phyloP scores from a whole-genome alignment of 768 basidiomycete species.

The Antrodiella citrinella region DNA sequence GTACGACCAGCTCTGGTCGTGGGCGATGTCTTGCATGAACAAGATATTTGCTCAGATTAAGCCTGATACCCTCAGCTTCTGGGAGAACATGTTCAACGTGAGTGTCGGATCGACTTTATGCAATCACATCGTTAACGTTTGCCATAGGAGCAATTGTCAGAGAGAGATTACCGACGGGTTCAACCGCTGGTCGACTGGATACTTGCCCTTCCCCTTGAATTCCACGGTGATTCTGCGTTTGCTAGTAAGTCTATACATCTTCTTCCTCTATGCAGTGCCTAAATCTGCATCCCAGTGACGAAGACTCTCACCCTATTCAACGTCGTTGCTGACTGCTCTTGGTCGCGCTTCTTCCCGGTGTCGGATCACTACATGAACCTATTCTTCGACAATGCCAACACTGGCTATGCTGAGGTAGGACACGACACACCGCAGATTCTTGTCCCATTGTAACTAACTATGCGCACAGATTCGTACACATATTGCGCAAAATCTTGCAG shows the following conservation, averaged over 20 bases:
- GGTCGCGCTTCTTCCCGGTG: constrained; percentile 56
- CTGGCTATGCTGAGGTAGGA: constrained; percentile 81
- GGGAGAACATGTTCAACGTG: constrained; percentile 62
- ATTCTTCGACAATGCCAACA: constrained; percentile 69
- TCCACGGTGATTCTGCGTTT: constrained; percentile 81
- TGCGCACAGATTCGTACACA: constrained; percentile 51
- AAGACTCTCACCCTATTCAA: constrained; percentile 65
- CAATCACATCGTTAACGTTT: background rate
- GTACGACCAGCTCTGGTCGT: constrained; percentile 57
- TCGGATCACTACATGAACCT: constrained; percentile 63
- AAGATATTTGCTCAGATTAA: constrained; percentile 67
- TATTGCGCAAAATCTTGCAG: constrained; percentile 58
- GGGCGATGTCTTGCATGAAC: constrained; percentile 56
- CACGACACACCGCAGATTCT: no score
- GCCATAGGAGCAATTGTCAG: constrained; percentile 34
- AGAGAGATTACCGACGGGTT: constrained; percentile 76
- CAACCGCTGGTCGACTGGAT: constrained; percentile 72
- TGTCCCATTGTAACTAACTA: no score
- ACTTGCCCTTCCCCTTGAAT: constrained; percentile 67
- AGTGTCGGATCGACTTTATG: constrained; percentile 13
- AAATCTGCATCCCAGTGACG: constrained; percentile 44
- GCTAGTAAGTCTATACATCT: constrained; percentile 43
- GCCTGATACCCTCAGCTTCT: constrained; percentile 75
- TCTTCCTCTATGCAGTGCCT: constrained; percentile 4
- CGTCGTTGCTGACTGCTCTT: constrained; percentile 57